A percentile compares a stretch with the other conserved stretches of the same genome.
phyloP scores from a whole-genome alignment of 257 asterid species.

The Nicotiana tabacum region DNA sequence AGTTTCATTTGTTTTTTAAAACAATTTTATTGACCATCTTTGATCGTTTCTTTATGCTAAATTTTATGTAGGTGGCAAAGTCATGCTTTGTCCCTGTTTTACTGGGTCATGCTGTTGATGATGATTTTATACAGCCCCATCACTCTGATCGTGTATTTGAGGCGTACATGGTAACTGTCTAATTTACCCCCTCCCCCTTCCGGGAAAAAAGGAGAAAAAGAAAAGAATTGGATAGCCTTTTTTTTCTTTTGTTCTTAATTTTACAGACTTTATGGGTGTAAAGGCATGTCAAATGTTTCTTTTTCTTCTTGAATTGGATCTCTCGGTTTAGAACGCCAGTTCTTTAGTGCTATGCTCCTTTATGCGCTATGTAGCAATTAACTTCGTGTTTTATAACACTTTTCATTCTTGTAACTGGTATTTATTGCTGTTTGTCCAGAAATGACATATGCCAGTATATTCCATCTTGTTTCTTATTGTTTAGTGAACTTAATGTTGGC shows the following conservation, averaged over 20 bases:
- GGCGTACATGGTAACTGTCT: constrained; percentile 63
- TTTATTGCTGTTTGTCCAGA: constrained; percentile 4
- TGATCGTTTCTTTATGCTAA: not conserved
- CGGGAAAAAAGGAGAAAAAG: not conserved
- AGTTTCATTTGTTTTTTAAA: not conserved
- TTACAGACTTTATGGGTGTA: not conserved
- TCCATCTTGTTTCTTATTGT: not conserved
- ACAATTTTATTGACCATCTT: constrained; percentile 1
- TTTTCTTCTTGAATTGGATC: constrained; percentile 5
- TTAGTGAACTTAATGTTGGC: constrained; percentile 14
- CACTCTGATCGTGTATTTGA: constrained; percentile 82
- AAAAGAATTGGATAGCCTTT: not conserved
- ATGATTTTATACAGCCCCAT: constrained; percentile 91
- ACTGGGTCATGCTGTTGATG: constrained; percentile 83
- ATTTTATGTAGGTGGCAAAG: constrained; percentile 62
- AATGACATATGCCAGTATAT: not conserved
- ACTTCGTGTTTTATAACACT: not conserved
- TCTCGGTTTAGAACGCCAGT: not conserved
- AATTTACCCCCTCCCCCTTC: not conserved
- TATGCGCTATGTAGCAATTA: not conserved
- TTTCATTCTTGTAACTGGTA: not conserved
- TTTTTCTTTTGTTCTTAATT: not conserved
- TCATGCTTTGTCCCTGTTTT: constrained; percentile 82
- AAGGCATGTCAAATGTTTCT: constrained; percentile 2
- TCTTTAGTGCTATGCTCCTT: not conserved